phyloP scores from a whole-genome alignment of 208 protist species.

The Leishmania mexicana region DNA sequence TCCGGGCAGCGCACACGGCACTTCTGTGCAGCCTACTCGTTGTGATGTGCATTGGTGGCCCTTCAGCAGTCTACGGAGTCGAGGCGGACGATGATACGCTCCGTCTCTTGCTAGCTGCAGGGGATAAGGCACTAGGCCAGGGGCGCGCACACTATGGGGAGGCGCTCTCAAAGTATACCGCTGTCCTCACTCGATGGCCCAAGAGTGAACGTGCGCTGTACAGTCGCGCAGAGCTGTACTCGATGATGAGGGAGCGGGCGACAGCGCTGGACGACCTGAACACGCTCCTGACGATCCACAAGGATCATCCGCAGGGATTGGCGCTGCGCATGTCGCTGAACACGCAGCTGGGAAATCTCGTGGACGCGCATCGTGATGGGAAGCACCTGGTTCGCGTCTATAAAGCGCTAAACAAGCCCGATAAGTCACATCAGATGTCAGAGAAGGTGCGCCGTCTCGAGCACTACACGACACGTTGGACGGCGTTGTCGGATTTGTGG shows the following conservation, averaged over 20 bases:
- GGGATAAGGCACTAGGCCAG: constrained; percentile 68
- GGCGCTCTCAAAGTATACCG: constrained; percentile 87
- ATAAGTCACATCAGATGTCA: constrained; percentile 16
- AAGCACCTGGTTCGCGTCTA: constrained; percentile 45
- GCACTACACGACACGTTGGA: constrained; percentile 50
- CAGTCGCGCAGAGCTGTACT: constrained; percentile 80
- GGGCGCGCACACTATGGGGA: constrained; percentile 77
- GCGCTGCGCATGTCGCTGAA: constrained; percentile 60
- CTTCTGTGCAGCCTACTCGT: neutral
- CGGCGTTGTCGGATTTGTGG: constrained; percentile 39
- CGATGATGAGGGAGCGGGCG: constrained; percentile 54
- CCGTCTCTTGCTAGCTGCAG: constrained; percentile 56
- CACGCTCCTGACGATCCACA: constrained; percentile 41
- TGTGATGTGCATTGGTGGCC: neutral
- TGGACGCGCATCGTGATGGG: constrained; percentile 49
- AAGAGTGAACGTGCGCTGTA: constrained; percentile 66
- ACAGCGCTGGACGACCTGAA: constrained; percentile 65
- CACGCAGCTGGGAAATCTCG: constrained; percentile 59
- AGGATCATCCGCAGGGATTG: constrained; percentile 51
- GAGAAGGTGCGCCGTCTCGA: constrained; percentile 43
- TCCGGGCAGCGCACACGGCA: neutral
- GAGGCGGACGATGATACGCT: constrained; percentile 43
- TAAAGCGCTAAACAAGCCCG: constrained; percentile 29
- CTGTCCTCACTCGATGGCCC: constrained; percentile 60
- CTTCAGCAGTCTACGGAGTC: neutral